Conservation (phyloP, 805 yeast species). For the Saturnispora zaruensis region DNA sequence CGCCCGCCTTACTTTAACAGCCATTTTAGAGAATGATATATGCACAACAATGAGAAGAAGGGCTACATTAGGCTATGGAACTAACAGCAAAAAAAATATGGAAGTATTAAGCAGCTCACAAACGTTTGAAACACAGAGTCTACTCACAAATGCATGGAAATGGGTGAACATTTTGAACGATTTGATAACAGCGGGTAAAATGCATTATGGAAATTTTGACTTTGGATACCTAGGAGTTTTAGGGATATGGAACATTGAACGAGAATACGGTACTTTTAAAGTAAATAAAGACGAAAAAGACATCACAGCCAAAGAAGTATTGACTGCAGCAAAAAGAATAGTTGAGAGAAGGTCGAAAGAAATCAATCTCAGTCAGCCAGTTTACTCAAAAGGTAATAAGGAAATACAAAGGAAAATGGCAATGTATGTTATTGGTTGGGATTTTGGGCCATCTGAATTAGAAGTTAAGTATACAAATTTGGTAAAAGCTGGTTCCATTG, state of each 20-base stretch:
- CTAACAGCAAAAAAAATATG: slow-evolving; percentile 57
- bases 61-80: slow-evolving; percentile 65
- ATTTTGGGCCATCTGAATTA: slow-evolving; percentile 63
- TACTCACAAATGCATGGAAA: slow-evolving; percentile 76
- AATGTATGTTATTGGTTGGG: slow-evolving; percentile 85
- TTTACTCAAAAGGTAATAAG: slow-evolving; percentile 35
- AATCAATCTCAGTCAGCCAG: slow-evolving; percentile 35
- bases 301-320: slow-evolving; percentile 35
- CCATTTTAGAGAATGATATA: slow-evolving; percentile 53
- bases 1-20: slow-evolving; percentile 2
- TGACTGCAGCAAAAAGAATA: slow-evolving; percentile 43
- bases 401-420: slow-evolving; percentile 69
- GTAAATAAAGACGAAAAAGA: slow-evolving; percentile 32
- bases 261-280: slow-evolving; percentile 33
- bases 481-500: slow-evolving; percentile 51
- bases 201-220: slow-evolving; percentile 64
- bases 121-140: slow-evolving; percentile 44
- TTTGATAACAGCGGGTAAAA: slow-evolving; percentile 53
- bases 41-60: slow-evolving; percentile 63
- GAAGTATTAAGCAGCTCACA: slow-evolving; percentile 46
- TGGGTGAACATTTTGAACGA: slow-evolving; percentile 75
- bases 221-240: slow-evolving; percentile 81
- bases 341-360: slow-evolving; percentile 36
- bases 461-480: slow-evolving; percentile 58
- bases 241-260: slow-evolving; percentile 81